phyloP scores from a whole-genome alignment of 306 rosid species.

The Hippophae gyantsensis region DNA sequence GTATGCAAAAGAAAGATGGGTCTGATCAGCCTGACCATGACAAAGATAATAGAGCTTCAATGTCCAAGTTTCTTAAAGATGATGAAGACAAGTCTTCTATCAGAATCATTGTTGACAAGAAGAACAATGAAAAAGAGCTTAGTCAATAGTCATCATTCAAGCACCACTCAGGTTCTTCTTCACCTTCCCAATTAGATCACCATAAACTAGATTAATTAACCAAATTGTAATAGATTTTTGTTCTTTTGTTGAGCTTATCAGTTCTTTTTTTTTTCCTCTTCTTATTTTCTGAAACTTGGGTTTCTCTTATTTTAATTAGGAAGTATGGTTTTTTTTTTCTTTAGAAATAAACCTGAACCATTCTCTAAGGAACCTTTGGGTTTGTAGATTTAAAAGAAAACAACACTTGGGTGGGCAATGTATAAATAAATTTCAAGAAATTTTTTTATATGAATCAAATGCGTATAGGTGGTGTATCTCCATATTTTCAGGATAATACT shows the following conservation, averaged over 20 bases:
- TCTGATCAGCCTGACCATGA: constrained; percentile 8
- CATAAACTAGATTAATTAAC: constrained; percentile 29
- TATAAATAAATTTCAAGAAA: no score
- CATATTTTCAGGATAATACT: no score
- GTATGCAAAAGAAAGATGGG: constrained; percentile 5
- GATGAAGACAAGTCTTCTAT: constrained; percentile 55
- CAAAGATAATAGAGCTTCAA: constrained; percentile 1
- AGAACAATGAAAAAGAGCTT: constrained; percentile 37
- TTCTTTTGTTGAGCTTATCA: constrained; percentile 18
- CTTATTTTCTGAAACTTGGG: constrained; percentile 16
- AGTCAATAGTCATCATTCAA: constrained; percentile 39
- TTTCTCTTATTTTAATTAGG: constrained; percentile 29
- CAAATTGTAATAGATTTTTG: constrained; percentile 15
- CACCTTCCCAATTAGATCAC: constrained; percentile 44
- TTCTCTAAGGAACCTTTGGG: constrained; percentile 28
- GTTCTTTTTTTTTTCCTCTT: constrained; percentile 12
- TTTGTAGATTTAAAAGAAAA: constrained; percentile 1
- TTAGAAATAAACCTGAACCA: constrained; percentile 21
- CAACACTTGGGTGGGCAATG: no score
- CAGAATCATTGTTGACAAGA: constrained; percentile 56
- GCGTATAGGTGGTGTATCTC: no score
- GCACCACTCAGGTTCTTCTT: constrained; percentile 64
- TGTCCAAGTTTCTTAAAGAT: constrained; percentile 26
- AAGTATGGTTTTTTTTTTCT: constrained; percentile 23
- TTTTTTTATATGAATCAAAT: no score